These are phyloP conservation scores for Orbilia blumenaviensis DNA, from an alignment of 2,329 filamentous ascomycete species.

Conservation along the genomic window DNA sequence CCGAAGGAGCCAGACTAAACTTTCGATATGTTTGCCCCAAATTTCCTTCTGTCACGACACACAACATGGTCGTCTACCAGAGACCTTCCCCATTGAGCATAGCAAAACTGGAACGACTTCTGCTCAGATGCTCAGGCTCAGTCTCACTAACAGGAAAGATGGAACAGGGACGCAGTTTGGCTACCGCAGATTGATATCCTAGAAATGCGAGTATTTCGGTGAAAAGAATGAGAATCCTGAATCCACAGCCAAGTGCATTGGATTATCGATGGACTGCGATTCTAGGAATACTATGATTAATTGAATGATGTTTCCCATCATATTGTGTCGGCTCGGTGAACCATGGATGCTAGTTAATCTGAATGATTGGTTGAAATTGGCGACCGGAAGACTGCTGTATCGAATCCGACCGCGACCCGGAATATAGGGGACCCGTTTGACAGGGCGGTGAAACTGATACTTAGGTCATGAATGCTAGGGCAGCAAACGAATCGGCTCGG, in stretches of 20 bases:
- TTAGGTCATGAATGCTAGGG: slow-evolving; percentile 8
- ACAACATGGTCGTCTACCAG: slow-evolving; percentile 19
- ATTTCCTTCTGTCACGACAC: background rate
- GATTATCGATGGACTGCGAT: background rate
- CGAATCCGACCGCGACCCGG: background rate
- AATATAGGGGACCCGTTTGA: slow-evolving; percentile 14
- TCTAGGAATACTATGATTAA: background rate
- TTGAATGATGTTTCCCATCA: background rate
- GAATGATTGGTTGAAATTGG: background rate
- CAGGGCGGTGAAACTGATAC: slow-evolving; percentile 23
- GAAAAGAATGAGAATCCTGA: background rate
- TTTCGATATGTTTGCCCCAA: slow-evolving; percentile 8
- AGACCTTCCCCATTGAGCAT: slow-evolving; percentile 38
- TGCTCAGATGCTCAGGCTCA: background rate
- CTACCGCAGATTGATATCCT: slow-evolving; percentile 17
- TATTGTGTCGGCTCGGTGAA: background rate
- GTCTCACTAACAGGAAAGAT: slow-evolving; percentile 1
- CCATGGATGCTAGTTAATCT: background rate
- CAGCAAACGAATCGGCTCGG: slow-evolving; percentile 19
- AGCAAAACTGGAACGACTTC: slow-evolving; percentile 20
- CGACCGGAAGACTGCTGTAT: background rate
- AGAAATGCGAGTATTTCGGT: background rate
- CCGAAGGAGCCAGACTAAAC: background rate
- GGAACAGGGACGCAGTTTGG: background rate
- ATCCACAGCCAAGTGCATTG: background rate